phyloP scores from a whole-genome alignment of 2,329 filamentous ascomycete genomes.

The Botryotinia calthae region DNA sequence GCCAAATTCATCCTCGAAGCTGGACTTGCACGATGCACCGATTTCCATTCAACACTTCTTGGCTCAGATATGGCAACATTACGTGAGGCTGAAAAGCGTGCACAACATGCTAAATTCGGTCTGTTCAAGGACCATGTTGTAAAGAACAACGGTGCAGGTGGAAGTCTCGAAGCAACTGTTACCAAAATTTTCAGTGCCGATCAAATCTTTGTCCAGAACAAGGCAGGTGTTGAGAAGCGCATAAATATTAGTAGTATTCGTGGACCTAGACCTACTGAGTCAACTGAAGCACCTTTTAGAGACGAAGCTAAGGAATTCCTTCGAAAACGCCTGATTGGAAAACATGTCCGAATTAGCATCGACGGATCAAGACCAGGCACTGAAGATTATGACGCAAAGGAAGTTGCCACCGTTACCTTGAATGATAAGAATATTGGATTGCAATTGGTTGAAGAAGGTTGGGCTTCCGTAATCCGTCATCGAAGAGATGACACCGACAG shows the following conservation, averaged over 20 bases:
- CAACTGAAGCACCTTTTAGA: constrained; percentile 81
- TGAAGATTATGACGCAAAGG: constrained; percentile 89
- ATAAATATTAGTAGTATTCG: constrained; percentile 91
- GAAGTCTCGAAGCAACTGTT: constrained; percentile 76
- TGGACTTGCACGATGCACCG: constrained; percentile 87
- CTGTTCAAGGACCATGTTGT: constrained; percentile 79
- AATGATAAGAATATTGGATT: constrained; percentile 87
- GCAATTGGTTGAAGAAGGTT: constrained; percentile 84
- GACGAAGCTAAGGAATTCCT: constrained; percentile 96
- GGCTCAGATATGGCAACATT: constrained; percentile 84
- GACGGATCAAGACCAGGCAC: constrained; percentile 88
- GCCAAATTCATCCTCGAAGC: constrained; percentile 86
- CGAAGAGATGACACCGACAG: constrained; percentile 92
- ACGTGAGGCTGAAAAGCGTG: constrained; percentile 80
- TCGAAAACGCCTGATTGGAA: constrained; percentile 90
- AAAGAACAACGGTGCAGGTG: constrained; percentile 58
- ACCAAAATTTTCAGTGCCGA: constrained; percentile 85
- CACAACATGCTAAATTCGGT: constrained; percentile 72
- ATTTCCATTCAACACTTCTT: constrained; percentile 91
- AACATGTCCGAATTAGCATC: constrained; percentile 84
- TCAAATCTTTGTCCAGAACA: constrained; percentile 81
- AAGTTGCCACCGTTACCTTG: constrained; percentile 83
- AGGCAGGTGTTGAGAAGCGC: constrained; percentile 81
- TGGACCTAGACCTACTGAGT: constrained; percentile 84
- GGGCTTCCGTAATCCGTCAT: constrained; percentile 91